Evolutionary conservation across 2,329 filamentous ascomycete genomes (phyloP).

Genomic region (Sporothrix sp.): DNA sequence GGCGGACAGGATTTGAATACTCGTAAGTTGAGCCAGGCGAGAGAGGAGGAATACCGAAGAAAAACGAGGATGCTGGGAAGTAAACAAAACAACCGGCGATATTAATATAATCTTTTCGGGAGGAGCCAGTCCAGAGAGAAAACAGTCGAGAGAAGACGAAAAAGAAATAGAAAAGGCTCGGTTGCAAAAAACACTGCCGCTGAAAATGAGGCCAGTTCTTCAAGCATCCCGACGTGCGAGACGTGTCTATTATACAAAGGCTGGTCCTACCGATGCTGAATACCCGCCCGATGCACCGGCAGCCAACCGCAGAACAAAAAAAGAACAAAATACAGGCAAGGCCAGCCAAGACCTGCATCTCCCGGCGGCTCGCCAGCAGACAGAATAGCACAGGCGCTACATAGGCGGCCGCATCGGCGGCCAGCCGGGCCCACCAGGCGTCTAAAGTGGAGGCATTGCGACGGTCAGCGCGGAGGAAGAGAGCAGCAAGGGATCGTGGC

Average conservation of each 20-base stretch:
- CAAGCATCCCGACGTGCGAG: not conserved
- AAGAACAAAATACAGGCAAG: not conserved
- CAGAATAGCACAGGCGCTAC: not conserved
- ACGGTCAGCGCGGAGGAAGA: not conserved
- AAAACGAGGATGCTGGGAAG: not conserved
- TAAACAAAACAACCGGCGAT: not conserved
- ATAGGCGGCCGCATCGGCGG: conserved; percentile 8
- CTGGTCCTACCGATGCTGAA: not conserved
- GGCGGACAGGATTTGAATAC: not conserved
- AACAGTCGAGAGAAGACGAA: not conserved
- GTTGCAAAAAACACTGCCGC: no score
- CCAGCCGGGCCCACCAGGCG: conserved; percentile 3
- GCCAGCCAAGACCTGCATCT: conserved; percentile 7
- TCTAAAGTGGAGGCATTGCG: conserved; percentile 4
- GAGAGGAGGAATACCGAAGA: not conserved
- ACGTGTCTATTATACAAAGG: conserved; percentile 8
- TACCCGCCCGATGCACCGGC: not conserved
- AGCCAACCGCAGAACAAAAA: not conserved
- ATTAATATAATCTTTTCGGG: not conserved
- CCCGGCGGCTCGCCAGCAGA: conserved; percentile 11
- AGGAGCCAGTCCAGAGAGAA: conserved; percentile 4
- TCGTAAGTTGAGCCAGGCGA: not conserved
- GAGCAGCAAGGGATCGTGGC: not conserved
- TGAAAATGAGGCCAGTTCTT: no score
- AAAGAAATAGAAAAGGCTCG: not conserved